Evolutionary conservation across 179 eudicot species (phyloP).

Genomic region (Beta macrorhiza): DNA sequence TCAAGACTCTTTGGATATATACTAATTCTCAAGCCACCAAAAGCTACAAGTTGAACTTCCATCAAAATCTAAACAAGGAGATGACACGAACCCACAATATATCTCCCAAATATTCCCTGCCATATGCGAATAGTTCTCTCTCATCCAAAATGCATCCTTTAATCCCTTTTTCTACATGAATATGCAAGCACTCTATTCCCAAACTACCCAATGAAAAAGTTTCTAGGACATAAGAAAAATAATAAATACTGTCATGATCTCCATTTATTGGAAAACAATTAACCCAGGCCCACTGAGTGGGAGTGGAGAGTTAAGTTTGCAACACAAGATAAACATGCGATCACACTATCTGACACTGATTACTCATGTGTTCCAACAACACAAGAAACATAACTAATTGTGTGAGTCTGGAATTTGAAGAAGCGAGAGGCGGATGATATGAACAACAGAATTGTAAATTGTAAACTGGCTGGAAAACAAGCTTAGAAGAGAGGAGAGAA

Average conservation of each 20-base stretch:
- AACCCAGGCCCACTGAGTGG: neutral
- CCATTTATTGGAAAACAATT: neutral
- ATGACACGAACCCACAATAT: neutral
- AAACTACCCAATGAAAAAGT: neutral
- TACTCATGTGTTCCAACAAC: neutral
- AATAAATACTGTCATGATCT: neutral
- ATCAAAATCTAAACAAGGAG: neutral
- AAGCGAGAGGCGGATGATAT: neutral
- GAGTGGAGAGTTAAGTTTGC: neutral
- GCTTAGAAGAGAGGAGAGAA: neutral
- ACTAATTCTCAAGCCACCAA: neutral
- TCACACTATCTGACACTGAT: neutral
- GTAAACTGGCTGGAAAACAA: neutral
- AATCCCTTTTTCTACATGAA: neutral
- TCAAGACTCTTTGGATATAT: neutral
- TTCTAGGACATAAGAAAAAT: neutral
- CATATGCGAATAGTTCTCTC: neutral
- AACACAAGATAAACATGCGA: neutral
- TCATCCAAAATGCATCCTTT: neutral
- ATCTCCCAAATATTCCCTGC: neutral
- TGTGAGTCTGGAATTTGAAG: slow-evolving; percentile 1
- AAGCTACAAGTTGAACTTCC: neutral
- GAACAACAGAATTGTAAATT: neutral
- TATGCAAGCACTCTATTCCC: neutral
- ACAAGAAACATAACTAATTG: neutral